These are phyloP conservation scores for Evansstolkia leycettana DNA, from an alignment of 495 filamentous ascomycete genomes.

Conservation along the genomic window DNA sequence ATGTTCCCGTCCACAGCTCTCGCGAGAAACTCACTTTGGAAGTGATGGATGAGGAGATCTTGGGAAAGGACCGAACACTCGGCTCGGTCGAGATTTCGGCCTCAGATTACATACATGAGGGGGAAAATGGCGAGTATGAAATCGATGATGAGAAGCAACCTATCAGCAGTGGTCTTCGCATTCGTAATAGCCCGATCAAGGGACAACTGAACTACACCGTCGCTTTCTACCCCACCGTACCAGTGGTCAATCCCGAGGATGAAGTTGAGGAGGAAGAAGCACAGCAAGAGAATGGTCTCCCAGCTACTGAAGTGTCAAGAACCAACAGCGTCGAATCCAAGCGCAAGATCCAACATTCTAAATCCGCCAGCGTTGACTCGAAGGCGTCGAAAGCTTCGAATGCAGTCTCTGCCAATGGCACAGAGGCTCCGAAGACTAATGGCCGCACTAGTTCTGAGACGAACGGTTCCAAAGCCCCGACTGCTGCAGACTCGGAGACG, in stretches of 20 bases:
- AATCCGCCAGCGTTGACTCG: constrained; percentile 19
- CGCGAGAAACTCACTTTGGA: constrained; percentile 79
- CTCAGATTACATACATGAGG: constrained; percentile 66
- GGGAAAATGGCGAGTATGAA: constrained; percentile 68
- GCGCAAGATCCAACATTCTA: constrained; percentile 16
- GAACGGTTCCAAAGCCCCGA: constrained; percentile 13
- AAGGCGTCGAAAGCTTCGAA: constrained; percentile 16
- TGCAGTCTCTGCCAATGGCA: constrained; percentile 12
- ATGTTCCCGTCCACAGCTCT: constrained; percentile 80
- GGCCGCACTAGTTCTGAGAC: constrained; percentile 28
- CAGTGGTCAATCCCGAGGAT: constrained; percentile 86
- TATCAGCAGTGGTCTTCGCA: constrained; percentile 45
- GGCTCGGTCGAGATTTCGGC: constrained; percentile 64
- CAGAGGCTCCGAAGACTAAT: constrained; percentile 14
- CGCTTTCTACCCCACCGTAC: constrained; percentile 80
- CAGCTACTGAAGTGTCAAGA: constrained; percentile 8
- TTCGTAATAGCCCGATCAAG: constrained; percentile 57
- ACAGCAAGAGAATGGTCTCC: constrained; percentile 12
- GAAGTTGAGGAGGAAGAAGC: constrained; percentile 41
- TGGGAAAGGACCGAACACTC: constrained; percentile 77
- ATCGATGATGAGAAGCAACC: constrained; percentile 67
- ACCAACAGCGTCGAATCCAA: constrained; percentile 26
- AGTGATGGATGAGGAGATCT: constrained; percentile 90
- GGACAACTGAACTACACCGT: constrained; percentile 74
- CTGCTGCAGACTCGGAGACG: constrained; percentile 24